Percentiles rank a stretch among this genome's conserved stretches.
phyloP scores from a whole-genome alignment of 1,139 yeast species.

The Dujonia santamariae region DNA sequence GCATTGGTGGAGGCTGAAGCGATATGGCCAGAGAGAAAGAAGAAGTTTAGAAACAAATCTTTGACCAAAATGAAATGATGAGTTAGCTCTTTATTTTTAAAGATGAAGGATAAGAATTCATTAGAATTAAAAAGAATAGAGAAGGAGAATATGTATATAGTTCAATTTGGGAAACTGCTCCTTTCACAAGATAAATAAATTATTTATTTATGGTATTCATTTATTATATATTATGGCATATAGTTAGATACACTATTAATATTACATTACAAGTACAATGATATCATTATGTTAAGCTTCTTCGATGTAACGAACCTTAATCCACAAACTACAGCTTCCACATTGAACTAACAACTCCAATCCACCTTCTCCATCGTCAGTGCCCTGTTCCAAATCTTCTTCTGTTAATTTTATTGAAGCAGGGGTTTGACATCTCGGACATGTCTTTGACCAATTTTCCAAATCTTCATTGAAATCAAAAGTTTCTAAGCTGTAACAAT shows the following conservation, averaged over 20 bases:
- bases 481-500: conserved; percentile 60
- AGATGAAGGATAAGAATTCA: too few species aligned
- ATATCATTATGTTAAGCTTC: too few species aligned
- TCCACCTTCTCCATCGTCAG: conserved; percentile 51
- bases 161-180: too few species aligned
- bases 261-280: too few species aligned
- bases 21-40: conserved; percentile 23
- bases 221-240: too few species aligned
- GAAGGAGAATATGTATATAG: too few species aligned
- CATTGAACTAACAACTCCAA: conserved; percentile 76
- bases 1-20: conserved; percentile 58
- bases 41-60: conserved; percentile 3
- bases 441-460: conserved; percentile 46
- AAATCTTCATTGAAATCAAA: conserved; percentile 31
- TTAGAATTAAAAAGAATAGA: too few species aligned
- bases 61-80: neutral
- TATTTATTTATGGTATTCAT: too few species aligned
- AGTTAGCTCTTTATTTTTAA: too few species aligned
- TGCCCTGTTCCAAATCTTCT: conserved; percentile 51
- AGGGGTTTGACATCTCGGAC: conserved; percentile 69
- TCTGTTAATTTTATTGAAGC: conserved; percentile 61
- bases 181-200: too few species aligned
- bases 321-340: conserved; percentile 78
- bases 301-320: conserved; percentile 65
- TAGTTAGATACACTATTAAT: too few species aligned